Base-by-base conservation (phyloP, 2,329 filamentous ascomycete species). In the Passalora sequoiae region DNA sequence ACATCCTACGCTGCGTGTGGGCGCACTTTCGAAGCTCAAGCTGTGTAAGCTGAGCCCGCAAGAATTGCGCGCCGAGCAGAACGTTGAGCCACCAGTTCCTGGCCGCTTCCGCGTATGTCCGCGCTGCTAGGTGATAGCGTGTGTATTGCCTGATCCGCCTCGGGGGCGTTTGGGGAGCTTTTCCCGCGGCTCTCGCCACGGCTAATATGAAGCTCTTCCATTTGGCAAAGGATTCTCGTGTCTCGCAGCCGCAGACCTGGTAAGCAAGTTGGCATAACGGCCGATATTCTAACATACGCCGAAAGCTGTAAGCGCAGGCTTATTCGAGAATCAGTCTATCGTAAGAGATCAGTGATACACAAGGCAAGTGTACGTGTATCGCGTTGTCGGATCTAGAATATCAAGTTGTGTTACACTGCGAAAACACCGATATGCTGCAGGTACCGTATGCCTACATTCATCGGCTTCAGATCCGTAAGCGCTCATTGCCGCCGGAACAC, bases 401-500 rank as follows among this genome's bases (percentile, higher is more conserved):
- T 19, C 32, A 25, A 33, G 42, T 47, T 40, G 43, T 39, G 49
- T 46, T 43, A 38, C 48, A 40, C 43, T 28, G 36, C 21, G 8
- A 43, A 38, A 33, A 47, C 43, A 50, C 49, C 48, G 38, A 39
- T 40, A 25, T 31, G 42, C 46, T 54, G 51, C 51, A 54, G 51
- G 51, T 54, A 49, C 51, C 37, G 22, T n/a, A 49, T 46, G 38
- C 28, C 27, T 46, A 43, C 42, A 35, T 40, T 49, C 43, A 33
- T 38, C 51, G 51, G 49, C 46, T 44, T 44, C 37, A 38, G 28
- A 46, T 54, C 49, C 44, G 43, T 38, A 49, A 40, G 43, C 39
- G 49, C 49, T 40, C 30, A 38, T 49, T 48, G 44, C 50, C 50
- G 50, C 50, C 50, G 51, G 51, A 50, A 42, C 50, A 43, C 46